Percentiles rank a stretch among this genome's conserved stretches.
These are phyloP conservation scores for Annulohypoxylon moriforme DNA, from an alignment of 495 filamentous ascomycete genomes.

Conservation along the genomic window DNA sequence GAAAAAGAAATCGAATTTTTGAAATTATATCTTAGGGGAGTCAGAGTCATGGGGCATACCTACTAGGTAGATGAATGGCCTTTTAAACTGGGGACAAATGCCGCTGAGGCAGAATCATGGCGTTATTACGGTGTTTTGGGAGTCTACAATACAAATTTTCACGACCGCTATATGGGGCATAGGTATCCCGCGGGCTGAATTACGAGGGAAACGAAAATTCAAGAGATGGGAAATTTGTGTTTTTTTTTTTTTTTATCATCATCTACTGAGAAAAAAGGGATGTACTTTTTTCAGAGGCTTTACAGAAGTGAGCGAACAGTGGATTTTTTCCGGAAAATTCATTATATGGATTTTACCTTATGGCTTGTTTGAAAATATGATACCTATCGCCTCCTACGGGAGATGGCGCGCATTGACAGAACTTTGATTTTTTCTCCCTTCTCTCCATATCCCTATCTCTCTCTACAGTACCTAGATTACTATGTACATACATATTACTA, in stretches of 20 bases:
- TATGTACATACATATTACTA: neutral
- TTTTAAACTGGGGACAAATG: constrained; percentile 12
- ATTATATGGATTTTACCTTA: constrained; percentile 11
- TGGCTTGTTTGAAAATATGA: constrained; percentile 11
- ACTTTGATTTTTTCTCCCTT: neutral
- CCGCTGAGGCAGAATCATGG: constrained; percentile 23
- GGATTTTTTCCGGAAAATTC: neutral
- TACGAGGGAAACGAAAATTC: constrained; percentile 3
- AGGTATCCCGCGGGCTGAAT: constrained; percentile 16
- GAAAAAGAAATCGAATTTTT: constrained; percentile 35
- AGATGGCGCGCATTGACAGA: constrained; percentile 26
- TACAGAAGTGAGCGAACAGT: constrained; percentile 16
- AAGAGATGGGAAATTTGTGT: constrained; percentile 15
- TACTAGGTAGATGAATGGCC: constrained; percentile 36
- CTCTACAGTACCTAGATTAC: too few species aligned
- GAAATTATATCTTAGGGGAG: constrained; percentile 16
- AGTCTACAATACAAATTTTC: neutral
- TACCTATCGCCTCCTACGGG: constrained; percentile 34
- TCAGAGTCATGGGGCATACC: constrained; percentile 19
- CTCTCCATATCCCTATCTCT: neutral
- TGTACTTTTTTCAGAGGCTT: constrained; percentile 1
- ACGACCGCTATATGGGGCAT: constrained; percentile 4
- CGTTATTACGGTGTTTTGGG: constrained; percentile 28
- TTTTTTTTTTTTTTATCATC: constrained; percentile 8
- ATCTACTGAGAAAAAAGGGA: constrained; percentile 22